These are phyloP conservation scores for Seiridium unicorne DNA, from an alignment of 2,329 filamentous ascomycete genomes.

Conservation along the genomic window DNA sequence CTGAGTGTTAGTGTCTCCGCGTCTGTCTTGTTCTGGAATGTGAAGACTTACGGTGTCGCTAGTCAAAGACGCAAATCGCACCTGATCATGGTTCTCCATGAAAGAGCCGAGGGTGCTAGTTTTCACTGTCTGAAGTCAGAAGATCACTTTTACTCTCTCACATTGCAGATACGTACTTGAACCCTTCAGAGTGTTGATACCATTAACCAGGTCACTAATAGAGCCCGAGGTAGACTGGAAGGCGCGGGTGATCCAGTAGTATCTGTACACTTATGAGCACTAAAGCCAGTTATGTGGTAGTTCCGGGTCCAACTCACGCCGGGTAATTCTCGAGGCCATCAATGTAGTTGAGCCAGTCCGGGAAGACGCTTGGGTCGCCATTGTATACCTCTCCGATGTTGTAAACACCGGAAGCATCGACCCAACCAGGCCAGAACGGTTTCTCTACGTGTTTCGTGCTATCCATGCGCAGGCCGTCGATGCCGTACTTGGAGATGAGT, in stretches of 20 bases:
- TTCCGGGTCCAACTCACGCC: slow-evolving; percentile 26
- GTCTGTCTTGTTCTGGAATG: neutral
- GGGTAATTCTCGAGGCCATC: slow-evolving; percentile 51
- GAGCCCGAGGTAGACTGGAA: slow-evolving; percentile 26
- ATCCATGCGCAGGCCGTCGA: slow-evolving; percentile 50
- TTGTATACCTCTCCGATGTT: slow-evolving; percentile 49
- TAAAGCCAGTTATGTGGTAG: neutral
- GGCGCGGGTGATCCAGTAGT: slow-evolving; percentile 37
- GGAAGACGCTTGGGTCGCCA: slow-evolving; percentile 41
- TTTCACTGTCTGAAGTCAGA: slow-evolving; percentile 12
- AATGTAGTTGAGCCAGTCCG: slow-evolving; percentile 45
- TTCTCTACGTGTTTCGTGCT: slow-evolving; percentile 47
- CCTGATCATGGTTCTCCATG: slow-evolving; percentile 48
- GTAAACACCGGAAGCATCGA: slow-evolving; percentile 44
- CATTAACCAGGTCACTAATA: slow-evolving; percentile 35
- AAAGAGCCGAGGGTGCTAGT: slow-evolving; percentile 41
- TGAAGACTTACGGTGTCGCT: slow-evolving; percentile 31
- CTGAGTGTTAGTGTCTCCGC: neutral
- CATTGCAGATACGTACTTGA: slow-evolving; percentile 4
- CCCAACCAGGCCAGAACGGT: slow-evolving; percentile 45
- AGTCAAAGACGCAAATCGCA: slow-evolving; percentile 43
- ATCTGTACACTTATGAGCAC: slow-evolving; percentile 24
- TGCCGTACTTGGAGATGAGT: slow-evolving; percentile 49
- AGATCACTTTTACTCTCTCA: neutral
- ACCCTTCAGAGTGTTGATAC: slow-evolving; percentile 21